Base-by-base conservation (phyloP, 2,329 filamentous ascomycete genomes). In the Cercospora sesami region DNA sequence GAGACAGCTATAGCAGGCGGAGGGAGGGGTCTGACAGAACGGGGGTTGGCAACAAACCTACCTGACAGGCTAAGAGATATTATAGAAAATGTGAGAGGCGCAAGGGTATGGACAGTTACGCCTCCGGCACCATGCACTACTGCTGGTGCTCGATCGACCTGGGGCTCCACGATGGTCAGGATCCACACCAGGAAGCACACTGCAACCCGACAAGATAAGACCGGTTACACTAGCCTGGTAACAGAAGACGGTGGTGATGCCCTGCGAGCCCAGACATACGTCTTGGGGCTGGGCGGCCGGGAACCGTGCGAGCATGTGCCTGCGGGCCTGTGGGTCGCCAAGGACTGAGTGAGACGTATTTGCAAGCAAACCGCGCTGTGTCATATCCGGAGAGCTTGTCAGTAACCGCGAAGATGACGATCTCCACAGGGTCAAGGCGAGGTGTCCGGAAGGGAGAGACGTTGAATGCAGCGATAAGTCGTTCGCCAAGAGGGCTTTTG, bases 281-380 rank as follows among this genome's bases (percentile, higher is more conserved):
- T n/a, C n/a, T n/a, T n/a, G n/a, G n/a, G n/a, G n/a, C n/a, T n/a
- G n/a, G 59, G 45, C 57, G 16, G 55, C 64, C 68, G 65, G 58
- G 48, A 33, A n/a, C 68, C 33, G 62, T 68, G 48, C 66, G 67
- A 66, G 70, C 68, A 69, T 68, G 48, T 70, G 65, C 67, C 68
- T 68, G 68, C 53, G 57, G 55, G 51, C 48, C 28, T 36, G 68
- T 70, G 68, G 68, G 65, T 69, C 68, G 70, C 70, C 70, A 72
- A 72, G 70, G 45, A 1, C 53, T 58, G 64, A 66, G 66, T 70
- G 68, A 70, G 68, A 69, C 70, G 66, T 58, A 31, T 67, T 58
- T 33, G 63, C 66, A 61, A 65, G 68, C 68, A 70, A 64, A 66
- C 60, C 12, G 60, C 23, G 55, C 58, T 60, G 60, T 69, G 65